Conservation (phyloP, 805 yeast species). For the Lipomyces orientalis region DNA sequence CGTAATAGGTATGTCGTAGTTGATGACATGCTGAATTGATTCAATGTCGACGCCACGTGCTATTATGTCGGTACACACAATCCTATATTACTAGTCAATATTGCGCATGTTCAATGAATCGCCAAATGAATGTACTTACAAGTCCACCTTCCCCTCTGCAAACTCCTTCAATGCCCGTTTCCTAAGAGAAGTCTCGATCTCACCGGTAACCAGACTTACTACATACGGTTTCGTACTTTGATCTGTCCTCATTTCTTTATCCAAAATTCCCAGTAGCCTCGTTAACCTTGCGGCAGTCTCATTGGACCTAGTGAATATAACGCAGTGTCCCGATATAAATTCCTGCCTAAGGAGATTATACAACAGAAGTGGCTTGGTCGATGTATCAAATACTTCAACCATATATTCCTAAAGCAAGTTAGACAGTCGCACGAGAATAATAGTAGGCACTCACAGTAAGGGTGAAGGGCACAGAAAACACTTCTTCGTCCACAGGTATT, state of each 20-base stretch:
- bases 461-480: slow-evolving; percentile 48
- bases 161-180: slow-evolving; percentile 65
- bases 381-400: slow-evolving; percentile 43
- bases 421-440: neutral
- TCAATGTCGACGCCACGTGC: slow-evolving; percentile 93
- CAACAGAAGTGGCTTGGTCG: slow-evolving; percentile 75
- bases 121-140: slow-evolving; percentile 42
- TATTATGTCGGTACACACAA: slow-evolving; percentile 83
- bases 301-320: slow-evolving; percentile 76
- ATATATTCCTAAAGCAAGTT: slow-evolving; percentile 41
- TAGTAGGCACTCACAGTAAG: slow-evolving; percentile 33
- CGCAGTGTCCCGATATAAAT: slow-evolving; percentile 49
- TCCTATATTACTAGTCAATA: slow-evolving; percentile 14
- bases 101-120: neutral
- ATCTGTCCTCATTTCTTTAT: slow-evolving; percentile 37
- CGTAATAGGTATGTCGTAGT: slow-evolving; percentile 89
- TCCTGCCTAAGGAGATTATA: slow-evolving; percentile 56
- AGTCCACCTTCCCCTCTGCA: slow-evolving; percentile 55
- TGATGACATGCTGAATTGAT: slow-evolving; percentile 73
- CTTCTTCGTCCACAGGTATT: slow-evolving; percentile 37
- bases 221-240: slow-evolving; percentile 16
- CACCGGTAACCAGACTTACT: slow-evolving; percentile 48
- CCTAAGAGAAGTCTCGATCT: slow-evolving; percentile 53
- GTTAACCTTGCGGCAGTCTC: slow-evolving; percentile 86
- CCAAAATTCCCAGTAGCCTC: slow-evolving; percentile 58